A percentile compares a stretch with the other conserved stretches of the same genome.
phyloP scores from a whole-genome alignment of 176 grass and related monocot species.

The Musa troglodytarum region DNA sequence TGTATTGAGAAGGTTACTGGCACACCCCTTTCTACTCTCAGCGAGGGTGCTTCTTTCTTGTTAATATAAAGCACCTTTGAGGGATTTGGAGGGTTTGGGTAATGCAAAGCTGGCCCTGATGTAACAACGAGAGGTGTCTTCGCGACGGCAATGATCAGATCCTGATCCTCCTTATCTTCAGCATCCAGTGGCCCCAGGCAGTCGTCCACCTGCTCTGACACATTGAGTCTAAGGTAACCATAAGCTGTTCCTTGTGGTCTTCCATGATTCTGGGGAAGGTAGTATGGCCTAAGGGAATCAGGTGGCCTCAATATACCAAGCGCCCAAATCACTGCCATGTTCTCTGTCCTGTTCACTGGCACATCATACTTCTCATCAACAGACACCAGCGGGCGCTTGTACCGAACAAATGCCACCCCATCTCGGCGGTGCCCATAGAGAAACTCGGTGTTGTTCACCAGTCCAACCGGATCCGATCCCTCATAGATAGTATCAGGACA shows the following conservation, averaged over 20 bases:
- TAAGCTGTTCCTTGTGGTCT: conserved; percentile 26
- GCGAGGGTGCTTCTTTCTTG: conserved; percentile 84
- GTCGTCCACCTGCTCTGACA: conserved; percentile 21
- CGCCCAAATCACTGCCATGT: conserved; percentile 77
- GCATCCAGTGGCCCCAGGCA: conserved; percentile 70
- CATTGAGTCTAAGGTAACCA: conserved; percentile 42
- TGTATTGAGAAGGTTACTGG: conserved; percentile 76
- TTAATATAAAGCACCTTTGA: conserved; percentile 82
- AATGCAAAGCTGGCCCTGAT: conserved; percentile 47
- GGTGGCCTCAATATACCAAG: conserved; percentile 64
- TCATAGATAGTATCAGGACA: conserved; percentile 86
- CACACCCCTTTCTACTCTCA: conserved; percentile 83
- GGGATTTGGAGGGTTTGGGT: conserved; percentile 72
- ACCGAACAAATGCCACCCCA: conserved; percentile 83
- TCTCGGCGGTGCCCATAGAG: conserved; percentile 70
- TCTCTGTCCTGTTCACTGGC: conserved; percentile 32
- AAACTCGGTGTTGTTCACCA: conserved; percentile 51
- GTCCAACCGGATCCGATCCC: conserved; percentile 16
- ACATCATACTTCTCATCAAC: conserved; percentile 60
- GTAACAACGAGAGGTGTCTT: conserved; percentile 58
- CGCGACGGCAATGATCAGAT: conserved; percentile 52
- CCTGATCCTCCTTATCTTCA: conserved; percentile 88
- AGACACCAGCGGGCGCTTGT: conserved; percentile 40
- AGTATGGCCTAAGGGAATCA: conserved; percentile 59
- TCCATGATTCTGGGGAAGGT: conserved; percentile 68